Conservation (phyloP, 1,284 basidiomycete genomes). For the Ceratobasidium papillatum region DNA sequence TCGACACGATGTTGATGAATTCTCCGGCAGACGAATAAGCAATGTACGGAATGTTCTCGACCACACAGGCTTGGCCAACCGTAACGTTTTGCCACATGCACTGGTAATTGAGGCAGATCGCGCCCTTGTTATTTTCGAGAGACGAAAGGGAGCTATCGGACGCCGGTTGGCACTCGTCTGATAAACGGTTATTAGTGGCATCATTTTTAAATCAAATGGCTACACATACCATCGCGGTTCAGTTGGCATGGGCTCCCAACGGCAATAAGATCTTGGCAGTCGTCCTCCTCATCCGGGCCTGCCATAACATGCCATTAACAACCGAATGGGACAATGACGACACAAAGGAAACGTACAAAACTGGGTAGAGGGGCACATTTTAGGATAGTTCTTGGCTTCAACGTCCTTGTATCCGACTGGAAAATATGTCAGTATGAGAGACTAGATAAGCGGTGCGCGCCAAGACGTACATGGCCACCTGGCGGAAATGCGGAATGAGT, state of each 20-base stretch:
- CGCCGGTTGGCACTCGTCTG: conserved; percentile 79
- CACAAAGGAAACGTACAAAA: conserved; percentile 62
- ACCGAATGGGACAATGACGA: background rate
- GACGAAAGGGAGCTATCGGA: conserved; percentile 70
- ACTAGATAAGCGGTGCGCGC: conserved; percentile 44
- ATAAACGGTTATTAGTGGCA: background rate
- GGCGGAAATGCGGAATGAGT: background rate
- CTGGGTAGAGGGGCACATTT: conserved; percentile 65
- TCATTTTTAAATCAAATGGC: background rate
- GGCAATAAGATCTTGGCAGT: conserved; percentile 67
- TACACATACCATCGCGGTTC: conserved; percentile 80
- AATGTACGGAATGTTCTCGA: conserved; percentile 81
- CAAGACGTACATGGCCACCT: conserved; percentile 51
- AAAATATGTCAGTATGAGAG: background rate
- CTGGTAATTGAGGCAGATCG: conserved; percentile 79
- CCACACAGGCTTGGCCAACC: conserved; percentile 67
- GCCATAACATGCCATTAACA: background rate
- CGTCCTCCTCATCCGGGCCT: conserved; percentile 78
- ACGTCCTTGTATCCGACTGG: conserved; percentile 13
- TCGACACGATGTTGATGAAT: conserved; percentile 79
- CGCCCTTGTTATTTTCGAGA: conserved; percentile 80
- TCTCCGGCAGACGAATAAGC: conserved; percentile 67
- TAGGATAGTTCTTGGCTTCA: conserved; percentile 58
- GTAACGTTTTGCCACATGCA: conserved; percentile 85
- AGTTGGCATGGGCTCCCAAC: conserved; percentile 81